Evolutionary conservation across 305 asterid species (phyloP).

Genomic region (Fraxinus sp.): DNA sequence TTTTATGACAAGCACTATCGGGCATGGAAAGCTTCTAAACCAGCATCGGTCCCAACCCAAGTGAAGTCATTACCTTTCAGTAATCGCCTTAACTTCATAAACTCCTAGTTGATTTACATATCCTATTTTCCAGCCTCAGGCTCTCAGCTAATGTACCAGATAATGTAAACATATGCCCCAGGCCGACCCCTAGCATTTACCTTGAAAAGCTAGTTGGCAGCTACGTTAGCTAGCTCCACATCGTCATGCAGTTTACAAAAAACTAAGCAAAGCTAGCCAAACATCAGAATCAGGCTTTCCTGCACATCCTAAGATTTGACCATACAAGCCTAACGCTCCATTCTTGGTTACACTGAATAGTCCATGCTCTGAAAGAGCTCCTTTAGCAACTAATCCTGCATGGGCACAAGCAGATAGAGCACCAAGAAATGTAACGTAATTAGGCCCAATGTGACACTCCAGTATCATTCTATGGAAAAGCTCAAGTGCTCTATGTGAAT

Average conservation of each 20-base stretch:
- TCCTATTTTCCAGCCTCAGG: slow-evolving; percentile 52
- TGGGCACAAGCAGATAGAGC: slow-evolving; percentile 51
- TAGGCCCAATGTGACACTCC: slow-evolving; percentile 40
- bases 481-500: slow-evolving; percentile 55
- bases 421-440: slow-evolving; percentile 74
- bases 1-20: slow-evolving; percentile 33
- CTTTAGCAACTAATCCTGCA: slow-evolving; percentile 27
- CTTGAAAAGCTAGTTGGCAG: slow-evolving; percentile 72
- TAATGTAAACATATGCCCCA: slow-evolving; percentile 72
- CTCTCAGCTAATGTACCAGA: slow-evolving; percentile 74
- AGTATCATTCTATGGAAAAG: slow-evolving; percentile 57
- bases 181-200: slow-evolving; percentile 36
- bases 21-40: slow-evolving; percentile 65
- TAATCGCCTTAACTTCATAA: slow-evolving; percentile 75
- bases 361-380: slow-evolving; percentile 66
- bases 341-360: slow-evolving; percentile 63
- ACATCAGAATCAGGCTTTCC: slow-evolving; percentile 32
- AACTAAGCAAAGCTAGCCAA: slow-evolving; percentile 41
- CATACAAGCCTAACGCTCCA: slow-evolving; percentile 91
- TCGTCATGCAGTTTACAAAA: slow-evolving; percentile 75
- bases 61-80: slow-evolving; percentile 77
- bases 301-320: slow-evolving; percentile 88
- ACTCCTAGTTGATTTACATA: slow-evolving; percentile 30
- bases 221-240: slow-evolving; percentile 73
- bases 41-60: slow-evolving; percentile 69